These are phyloP conservation scores for Boletus sp. DNA, from an alignment of 768 basidiomycete genomes.

Conservation along the genomic window DNA sequence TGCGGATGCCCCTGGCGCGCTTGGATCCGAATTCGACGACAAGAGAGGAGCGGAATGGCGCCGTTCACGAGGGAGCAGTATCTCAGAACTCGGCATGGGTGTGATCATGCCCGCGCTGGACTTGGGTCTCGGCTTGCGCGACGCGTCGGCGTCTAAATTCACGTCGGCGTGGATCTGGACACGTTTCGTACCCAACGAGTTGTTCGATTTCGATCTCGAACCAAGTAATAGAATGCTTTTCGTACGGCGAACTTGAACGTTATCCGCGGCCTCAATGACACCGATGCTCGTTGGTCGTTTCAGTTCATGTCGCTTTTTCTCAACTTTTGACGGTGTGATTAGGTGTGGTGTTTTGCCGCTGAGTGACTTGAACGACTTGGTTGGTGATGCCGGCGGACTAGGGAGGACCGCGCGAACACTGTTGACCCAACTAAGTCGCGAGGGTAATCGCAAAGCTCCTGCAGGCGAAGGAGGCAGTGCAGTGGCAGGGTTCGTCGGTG, in stretches of 20 bases:
- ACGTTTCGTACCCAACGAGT: slow-evolving; percentile 24
- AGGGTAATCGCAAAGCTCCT: slow-evolving; percentile 32
- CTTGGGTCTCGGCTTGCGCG: slow-evolving; percentile 24
- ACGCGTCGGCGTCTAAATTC: slow-evolving; percentile 6
- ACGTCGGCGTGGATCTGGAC: slow-evolving; percentile 31
- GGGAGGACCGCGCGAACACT: slow-evolving; percentile 26
- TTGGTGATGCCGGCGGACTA: slow-evolving; percentile 32
- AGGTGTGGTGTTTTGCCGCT: slow-evolving; percentile 2
- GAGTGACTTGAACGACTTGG: slow-evolving; percentile 11
- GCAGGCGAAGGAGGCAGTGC: slow-evolving; percentile 27
- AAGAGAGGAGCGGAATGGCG: slow-evolving; percentile 32
- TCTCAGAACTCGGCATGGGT: slow-evolving; percentile 11
- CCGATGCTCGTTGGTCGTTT: slow-evolving; percentile 30
- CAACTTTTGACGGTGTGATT: slow-evolving; percentile 6
- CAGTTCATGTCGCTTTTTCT: slow-evolving; percentile 6
- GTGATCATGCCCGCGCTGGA: slow-evolving; percentile 21
- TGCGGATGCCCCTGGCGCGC: neutral
- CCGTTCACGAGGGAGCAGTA: slow-evolving; percentile 28
- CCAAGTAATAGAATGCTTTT: slow-evolving; percentile 34
- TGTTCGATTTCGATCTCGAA: slow-evolving; percentile 24
- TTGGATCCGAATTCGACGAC: slow-evolving; percentile 1
- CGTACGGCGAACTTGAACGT: slow-evolving; percentile 25
- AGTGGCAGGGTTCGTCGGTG: slow-evolving; percentile 2
- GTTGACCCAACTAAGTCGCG: slow-evolving; percentile 31
- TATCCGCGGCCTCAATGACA: slow-evolving; percentile 31